Base-by-base conservation (phyloP, 192 early-diverging fungal species). In the Kickxella alabastrina region DNA sequence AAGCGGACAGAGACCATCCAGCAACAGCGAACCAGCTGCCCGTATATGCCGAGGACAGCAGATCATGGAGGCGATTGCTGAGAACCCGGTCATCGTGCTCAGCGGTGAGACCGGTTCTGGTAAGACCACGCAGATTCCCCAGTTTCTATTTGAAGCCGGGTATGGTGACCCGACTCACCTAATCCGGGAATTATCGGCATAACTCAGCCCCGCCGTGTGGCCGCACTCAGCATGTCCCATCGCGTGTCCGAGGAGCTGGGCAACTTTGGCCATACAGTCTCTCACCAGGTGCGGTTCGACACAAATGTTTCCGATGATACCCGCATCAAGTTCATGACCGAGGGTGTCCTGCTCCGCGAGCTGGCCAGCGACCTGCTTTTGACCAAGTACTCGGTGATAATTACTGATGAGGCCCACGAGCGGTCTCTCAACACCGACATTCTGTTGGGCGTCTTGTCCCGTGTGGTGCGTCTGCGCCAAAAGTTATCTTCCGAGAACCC, bases 381-480 rank as follows among this genome's bases (percentile, higher is more conserved):
- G n/a, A 80, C 83, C 25, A 84, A 90, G 61, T 99, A 99, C 62
- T 95, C 93, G 2, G 89, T 83, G 22, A 87, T 99, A 23, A 95
- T 99, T 41, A 90, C 96, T 31, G 97, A 99, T 65, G 97, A 99
- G 68, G 95, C 97, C 5, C 97, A 99, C 79, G 97, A 98, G 71
- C 82, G 97, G 48, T 95, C 89, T 37, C 77, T 98, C 50, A 96
- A 95, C 58, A 98, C 95, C 0, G 97, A 99, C 62, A 94, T 99
- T 18, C 66, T 99, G 19, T 93, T 99, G 57, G 97, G 97, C 29
- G 95, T 95, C 54, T 72, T 99, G 8, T 90, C 91, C 43, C 84
- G 95, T 39, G 91, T 99, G 23, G 83, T 92, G 6, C 77, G 75
- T 14, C 56, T 98, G 46, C 80, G 97, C 41, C 85, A 86, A 21